Conservation (phyloP, 129 eudicot genomes). For the Flaveria robusta region DNA sequence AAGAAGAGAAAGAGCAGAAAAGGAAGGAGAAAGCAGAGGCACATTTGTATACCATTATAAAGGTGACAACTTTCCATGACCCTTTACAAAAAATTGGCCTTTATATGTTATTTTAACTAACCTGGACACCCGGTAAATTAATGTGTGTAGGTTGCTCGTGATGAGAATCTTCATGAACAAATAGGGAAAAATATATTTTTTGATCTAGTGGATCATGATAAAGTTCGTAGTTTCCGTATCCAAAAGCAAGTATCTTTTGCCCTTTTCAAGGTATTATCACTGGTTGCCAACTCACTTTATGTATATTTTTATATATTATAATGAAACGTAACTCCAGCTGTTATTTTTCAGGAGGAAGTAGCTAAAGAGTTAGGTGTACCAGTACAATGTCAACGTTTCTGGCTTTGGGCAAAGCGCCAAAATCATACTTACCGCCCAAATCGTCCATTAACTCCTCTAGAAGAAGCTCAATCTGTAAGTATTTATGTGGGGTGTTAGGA, state of each 20-base stretch:
- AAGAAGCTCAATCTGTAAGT: slow-evolving; percentile 78
- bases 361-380: slow-evolving; percentile 88
- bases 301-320: neutral
- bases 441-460: slow-evolving; percentile 74
- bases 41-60: slow-evolving; percentile 66
- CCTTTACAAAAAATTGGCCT: neutral
- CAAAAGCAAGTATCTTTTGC: slow-evolving; percentile 80
- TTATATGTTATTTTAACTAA: slow-evolving; percentile 5
- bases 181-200: slow-evolving; percentile 84
- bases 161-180: slow-evolving; percentile 75
- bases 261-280: slow-evolving; percentile 68
- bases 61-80: slow-evolving; percentile 43
- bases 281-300: neutral
- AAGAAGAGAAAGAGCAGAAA: slow-evolving; percentile 82
- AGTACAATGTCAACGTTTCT: slow-evolving; percentile 81
- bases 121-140: neutral
- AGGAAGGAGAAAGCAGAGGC: slow-evolving; percentile 76
- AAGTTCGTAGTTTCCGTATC: slow-evolving; percentile 84
- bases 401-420: slow-evolving; percentile 89
- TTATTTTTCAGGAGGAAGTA: slow-evolving; percentile 70
- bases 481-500: too few species aligned
- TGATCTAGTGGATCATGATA: slow-evolving; percentile 98
- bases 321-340: slow-evolving; percentile 6
- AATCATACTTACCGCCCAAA: slow-evolving; percentile 86
- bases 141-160: slow-evolving; percentile 63